Evolutionary conservation across 345 rosid species (phyloP).

Genomic region (Salix caprea): DNA sequence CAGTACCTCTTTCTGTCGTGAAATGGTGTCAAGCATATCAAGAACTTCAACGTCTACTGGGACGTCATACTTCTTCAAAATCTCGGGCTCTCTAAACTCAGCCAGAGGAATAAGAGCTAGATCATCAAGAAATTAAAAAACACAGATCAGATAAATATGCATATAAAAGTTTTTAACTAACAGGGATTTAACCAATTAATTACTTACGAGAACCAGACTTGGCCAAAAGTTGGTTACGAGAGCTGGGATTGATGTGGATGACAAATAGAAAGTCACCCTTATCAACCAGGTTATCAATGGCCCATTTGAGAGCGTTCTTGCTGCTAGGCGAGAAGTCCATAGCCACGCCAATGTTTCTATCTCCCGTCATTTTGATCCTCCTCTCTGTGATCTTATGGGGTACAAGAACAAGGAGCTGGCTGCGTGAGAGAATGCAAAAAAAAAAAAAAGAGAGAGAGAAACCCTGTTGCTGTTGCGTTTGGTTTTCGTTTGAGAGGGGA

Average conservation of each 20-base stretch:
- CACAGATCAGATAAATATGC: slow-evolving; percentile 11
- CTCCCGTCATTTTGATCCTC: slow-evolving; percentile 46
- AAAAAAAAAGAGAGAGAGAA: neutral
- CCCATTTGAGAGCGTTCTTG: slow-evolving; percentile 88
- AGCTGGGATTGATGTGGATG: slow-evolving; percentile 54
- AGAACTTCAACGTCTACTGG: slow-evolving; percentile 56
- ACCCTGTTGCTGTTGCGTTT: neutral
- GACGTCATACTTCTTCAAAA: slow-evolving; percentile 55
- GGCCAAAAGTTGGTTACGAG: slow-evolving; percentile 50
- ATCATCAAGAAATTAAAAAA: neutral
- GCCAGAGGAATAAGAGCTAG: slow-evolving; percentile 80
- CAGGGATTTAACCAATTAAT: neutral
- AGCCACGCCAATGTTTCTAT: slow-evolving; percentile 71
- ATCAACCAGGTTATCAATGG: slow-evolving; percentile 68
- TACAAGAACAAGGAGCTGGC: neutral
- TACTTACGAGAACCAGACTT: slow-evolving; percentile 75
- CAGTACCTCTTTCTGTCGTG: slow-evolving; percentile 77
- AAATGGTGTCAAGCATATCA: slow-evolving; percentile 81
- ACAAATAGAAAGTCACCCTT: slow-evolving; percentile 66
- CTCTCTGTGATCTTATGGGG: neutral
- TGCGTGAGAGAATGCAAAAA: neutral
- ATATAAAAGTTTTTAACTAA: too few species aligned
- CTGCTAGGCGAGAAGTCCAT: slow-evolving; percentile 94
- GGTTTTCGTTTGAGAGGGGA: neutral
- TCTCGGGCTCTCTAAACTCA: slow-evolving; percentile 80